phyloP scores from a whole-genome alignment of 1,284 basidiomycete genomes.

The Rhodotorula sp. region DNA sequence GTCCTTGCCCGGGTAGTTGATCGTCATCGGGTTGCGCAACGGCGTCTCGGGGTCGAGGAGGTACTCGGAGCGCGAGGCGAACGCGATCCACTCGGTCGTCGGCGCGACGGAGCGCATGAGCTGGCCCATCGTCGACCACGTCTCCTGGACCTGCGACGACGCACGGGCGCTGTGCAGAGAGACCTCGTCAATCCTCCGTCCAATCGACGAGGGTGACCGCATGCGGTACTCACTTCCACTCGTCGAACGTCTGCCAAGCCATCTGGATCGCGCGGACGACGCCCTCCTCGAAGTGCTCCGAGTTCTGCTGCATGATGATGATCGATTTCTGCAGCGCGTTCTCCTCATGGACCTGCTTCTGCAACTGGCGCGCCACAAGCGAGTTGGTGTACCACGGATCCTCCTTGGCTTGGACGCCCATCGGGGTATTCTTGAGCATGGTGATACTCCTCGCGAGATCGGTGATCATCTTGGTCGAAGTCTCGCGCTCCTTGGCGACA shows the following conservation, averaged over 20 bases:
- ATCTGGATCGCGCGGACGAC: conserved; percentile 93
- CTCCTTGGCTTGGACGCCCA: conserved; percentile 74
- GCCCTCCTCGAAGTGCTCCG: conserved; percentile 94
- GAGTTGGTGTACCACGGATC: conserved; percentile 82
- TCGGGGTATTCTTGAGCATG: conserved; percentile 91
- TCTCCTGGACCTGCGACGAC: conserved; percentile 73
- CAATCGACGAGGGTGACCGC: background rate
- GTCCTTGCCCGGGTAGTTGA: conserved; percentile 89
- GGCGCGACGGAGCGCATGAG: conserved; percentile 83
- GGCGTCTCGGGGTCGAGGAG: conserved; percentile 96
- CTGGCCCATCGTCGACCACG: conserved; percentile 71
- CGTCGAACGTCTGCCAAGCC: conserved; percentile 95
- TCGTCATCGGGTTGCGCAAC: conserved; percentile 60
- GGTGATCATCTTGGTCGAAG: conserved; percentile 81
- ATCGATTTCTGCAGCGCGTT: conserved; percentile 98
- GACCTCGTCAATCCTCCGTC: background rate
- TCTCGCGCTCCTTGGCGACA: conserved; percentile 91
- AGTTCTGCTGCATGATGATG: conserved; percentile 97
- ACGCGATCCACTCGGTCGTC: conserved; percentile 95
- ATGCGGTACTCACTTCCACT: conserved; percentile 66
- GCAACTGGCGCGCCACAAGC: conserved; percentile 79
- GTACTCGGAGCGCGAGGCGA: conserved; percentile 90
- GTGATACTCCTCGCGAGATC: conserved; percentile 86
- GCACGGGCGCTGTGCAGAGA: conserved; percentile 58
- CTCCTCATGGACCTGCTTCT: conserved; percentile 89